A percentile compares a stretch with the other conserved stretches of the same genome.
These are phyloP conservation scores for Neolecta irregularis DNA, from an alignment of 1,139 yeast species.

Conservation along the genomic window DNA sequence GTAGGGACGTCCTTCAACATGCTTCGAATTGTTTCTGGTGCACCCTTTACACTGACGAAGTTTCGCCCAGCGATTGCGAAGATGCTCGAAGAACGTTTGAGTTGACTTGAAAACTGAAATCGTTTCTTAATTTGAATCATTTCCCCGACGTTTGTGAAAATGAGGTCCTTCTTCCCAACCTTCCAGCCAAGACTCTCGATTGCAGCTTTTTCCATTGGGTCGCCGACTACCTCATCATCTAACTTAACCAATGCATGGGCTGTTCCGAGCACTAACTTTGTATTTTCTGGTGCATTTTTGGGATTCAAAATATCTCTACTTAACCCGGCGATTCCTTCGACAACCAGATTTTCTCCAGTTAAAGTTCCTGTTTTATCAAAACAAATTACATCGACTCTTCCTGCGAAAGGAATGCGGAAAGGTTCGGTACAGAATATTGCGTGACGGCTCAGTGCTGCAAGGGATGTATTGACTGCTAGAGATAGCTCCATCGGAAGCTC, in stretches of 20 bases:
- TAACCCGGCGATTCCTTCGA: conserved; percentile 91
- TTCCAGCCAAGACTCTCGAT: conserved; percentile 76
- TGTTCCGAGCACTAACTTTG: conserved; percentile 70
- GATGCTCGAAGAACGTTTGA: conserved; percentile 86
- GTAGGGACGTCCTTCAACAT: conserved; percentile 63
- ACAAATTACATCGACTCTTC: conserved; percentile 95
- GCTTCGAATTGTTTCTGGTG: conserved; percentile 87
- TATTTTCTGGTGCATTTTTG: conserved; percentile 45
- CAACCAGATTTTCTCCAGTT: conserved; percentile 90
- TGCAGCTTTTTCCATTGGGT: conserved; percentile 97
- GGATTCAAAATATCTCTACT: conserved; percentile 19
- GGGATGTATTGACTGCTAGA: conserved; percentile 88
- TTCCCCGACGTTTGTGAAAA: conserved; percentile 8
- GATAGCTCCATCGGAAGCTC: conserved; percentile 98
- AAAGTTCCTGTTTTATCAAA: conserved; percentile 97
- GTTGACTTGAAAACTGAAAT: conserved; percentile 90
- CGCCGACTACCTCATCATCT: conserved; percentile 83
- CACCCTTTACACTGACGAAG: conserved; percentile 90
- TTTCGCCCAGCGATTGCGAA: conserved; percentile 43
- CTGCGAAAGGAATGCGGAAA: conserved; percentile 93
- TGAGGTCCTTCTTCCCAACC: conserved; percentile 55
- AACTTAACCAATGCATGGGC: conserved; percentile 90
- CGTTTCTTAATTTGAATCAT: conserved; percentile 63
- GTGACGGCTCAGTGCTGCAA: conserved; percentile 72
- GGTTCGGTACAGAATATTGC: conserved; percentile 97